Percentiles rank a stretch among this genome's conserved stretches.
These are phyloP conservation scores for Crassisporium funariophilum DNA, from an alignment of 768 basidiomycete species.

Conservation along the genomic window DNA sequence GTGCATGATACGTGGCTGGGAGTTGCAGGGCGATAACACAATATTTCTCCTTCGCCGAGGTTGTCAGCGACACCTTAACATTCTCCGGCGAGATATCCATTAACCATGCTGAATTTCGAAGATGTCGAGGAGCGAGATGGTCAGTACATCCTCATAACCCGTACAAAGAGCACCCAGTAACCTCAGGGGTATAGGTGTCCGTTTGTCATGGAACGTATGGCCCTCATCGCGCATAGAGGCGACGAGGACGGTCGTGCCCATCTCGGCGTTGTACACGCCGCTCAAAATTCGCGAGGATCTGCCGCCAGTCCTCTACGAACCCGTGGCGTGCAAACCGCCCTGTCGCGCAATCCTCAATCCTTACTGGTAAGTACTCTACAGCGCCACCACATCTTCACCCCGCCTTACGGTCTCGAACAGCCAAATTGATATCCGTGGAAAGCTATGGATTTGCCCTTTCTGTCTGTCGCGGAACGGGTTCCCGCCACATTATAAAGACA, in stretches of 20 bases:
- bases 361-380: slow-evolving; percentile 70
- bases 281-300: slow-evolving; percentile 93
- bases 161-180: neutral
- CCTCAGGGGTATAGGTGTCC: slow-evolving; percentile 61
- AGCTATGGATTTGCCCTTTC: slow-evolving; percentile 99
- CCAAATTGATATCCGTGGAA: slow-evolving; percentile 97
- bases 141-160: slow-evolving; percentile 34
- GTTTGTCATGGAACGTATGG: slow-evolving; percentile 99
- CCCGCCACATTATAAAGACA: slow-evolving; percentile 98
- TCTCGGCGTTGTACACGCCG: slow-evolving; percentile 96
- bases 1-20: slow-evolving; percentile 35
- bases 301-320: slow-evolving; percentile 95
- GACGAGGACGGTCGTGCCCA: slow-evolving; percentile 96
- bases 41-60: slow-evolving; percentile 28
- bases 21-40: slow-evolving; percentile 13
- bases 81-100: slow-evolving; percentile 30
- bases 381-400: neutral
- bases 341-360: slow-evolving; percentile 98
- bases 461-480: slow-evolving; percentile 96
- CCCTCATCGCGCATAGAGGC: slow-evolving; percentile 98
- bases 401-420: slow-evolving; percentile 46
- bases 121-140: slow-evolving; percentile 98
- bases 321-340: slow-evolving; percentile 96
- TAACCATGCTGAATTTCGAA: slow-evolving; percentile 81
- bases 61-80: slow-evolving; percentile 42